These are phyloP conservation scores for Clonostachys chloroleuca DNA, from an alignment of 2,329 filamentous ascomycete species.

Conservation along the genomic window DNA sequence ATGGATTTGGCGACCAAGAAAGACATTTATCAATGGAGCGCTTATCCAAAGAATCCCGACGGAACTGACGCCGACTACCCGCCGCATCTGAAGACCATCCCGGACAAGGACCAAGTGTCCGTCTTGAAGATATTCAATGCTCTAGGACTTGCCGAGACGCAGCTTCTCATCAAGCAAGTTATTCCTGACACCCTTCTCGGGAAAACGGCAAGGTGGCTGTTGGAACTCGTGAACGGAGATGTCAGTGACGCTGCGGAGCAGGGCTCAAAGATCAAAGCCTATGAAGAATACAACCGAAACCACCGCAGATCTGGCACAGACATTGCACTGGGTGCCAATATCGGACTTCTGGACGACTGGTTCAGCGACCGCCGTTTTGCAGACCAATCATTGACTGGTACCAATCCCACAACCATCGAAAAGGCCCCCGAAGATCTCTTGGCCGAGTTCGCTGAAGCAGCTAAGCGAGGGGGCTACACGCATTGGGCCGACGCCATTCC, in stretches of 20 bases:
- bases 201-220: not conserved
- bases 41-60: not conserved
- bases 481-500: constrained; percentile 20
- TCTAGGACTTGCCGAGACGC: not conserved
- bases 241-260: not conserved
- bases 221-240: not conserved
- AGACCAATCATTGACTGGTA: constrained; percentile 36
- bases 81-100: not conserved
- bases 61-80: not conserved
- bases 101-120: not conserved
- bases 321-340: constrained; percentile 22
- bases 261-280: not conserved
- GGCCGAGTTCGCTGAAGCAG: constrained; percentile 24
- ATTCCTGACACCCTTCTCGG: not conserved
- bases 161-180: not conserved
- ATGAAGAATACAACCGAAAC: constrained; percentile 21
- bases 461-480: constrained; percentile 21
- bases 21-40: not conserved
- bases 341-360: constrained; percentile 31
- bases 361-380: constrained; percentile 36
- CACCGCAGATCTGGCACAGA: constrained; percentile 26
- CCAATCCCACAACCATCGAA: constrained; percentile 39
- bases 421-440: constrained; percentile 24
- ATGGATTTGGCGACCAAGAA: not conserved
- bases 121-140: not conserved